Evolutionary conservation across 176 grass and related monocot genomes (phyloP).

Genomic region (Eremochloa ophiuroides): DNA sequence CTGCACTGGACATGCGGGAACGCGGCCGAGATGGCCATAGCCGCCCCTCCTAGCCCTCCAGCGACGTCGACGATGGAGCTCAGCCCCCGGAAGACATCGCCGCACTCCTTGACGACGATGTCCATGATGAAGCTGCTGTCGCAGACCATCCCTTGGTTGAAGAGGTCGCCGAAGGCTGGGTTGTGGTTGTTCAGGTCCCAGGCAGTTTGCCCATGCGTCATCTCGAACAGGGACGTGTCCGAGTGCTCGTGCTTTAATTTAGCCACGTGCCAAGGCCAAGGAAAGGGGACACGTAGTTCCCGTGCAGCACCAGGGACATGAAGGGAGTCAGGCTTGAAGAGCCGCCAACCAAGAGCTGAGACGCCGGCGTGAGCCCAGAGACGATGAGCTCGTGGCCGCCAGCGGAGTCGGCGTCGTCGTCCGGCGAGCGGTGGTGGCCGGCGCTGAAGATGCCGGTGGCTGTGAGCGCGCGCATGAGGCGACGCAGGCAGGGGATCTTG

Average conservation of each 20-base stretch:
- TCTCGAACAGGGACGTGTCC: not conserved
- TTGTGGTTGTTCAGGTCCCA: constrained; percentile 6
- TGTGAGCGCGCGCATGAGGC: constrained; percentile 23
- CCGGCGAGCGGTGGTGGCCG: not conserved
- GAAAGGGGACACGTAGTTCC: not conserved
- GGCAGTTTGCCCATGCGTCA: not conserved
- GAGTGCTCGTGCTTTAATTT: not conserved
- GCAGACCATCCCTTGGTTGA: constrained; percentile 36
- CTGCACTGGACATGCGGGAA: constrained; percentile 40
- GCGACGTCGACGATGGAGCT: constrained; percentile 46
- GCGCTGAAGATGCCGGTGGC: not conserved
- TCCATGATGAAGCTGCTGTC: constrained; percentile 30
- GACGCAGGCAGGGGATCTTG: constrained; percentile 1
- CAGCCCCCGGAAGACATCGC: constrained; percentile 29
- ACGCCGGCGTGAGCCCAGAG: constrained; percentile 14
- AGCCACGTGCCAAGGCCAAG: constrained; percentile 1
- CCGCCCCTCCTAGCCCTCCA: constrained; percentile 11
- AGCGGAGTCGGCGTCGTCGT: not conserved
- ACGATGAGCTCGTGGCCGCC: not conserved
- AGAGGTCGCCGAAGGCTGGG: not conserved
- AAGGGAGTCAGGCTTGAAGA: not conserved
- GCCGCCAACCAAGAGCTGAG: not conserved
- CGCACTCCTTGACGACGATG: not conserved
- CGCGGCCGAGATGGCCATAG: constrained; percentile 23
- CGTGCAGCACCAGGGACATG: not conserved